Conservation (phyloP, 495 filamentous ascomycete genomes). For the Aspergillus bertholletiae region DNA sequence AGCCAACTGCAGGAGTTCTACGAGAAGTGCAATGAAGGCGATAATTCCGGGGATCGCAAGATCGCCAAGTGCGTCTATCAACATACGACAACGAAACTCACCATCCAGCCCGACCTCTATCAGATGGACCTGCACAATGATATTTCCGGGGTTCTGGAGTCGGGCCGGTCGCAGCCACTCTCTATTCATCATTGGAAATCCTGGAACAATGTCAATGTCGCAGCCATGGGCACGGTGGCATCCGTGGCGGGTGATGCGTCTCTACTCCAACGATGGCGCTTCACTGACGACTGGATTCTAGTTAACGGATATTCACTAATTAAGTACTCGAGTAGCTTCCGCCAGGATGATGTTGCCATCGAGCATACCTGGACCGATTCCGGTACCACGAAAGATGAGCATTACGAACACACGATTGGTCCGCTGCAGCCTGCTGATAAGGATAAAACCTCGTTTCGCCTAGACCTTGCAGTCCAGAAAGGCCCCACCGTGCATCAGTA, state of each 20-base stretch:
- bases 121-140: slow-evolving; percentile 50
- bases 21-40: slow-evolving; percentile 37
- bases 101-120: slow-evolving; percentile 47
- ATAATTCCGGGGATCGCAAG: slow-evolving; percentile 40
- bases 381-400: too few species aligned
- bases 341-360: neutral
- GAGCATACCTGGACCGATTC: neutral
- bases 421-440: too few species aligned
- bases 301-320: neutral
- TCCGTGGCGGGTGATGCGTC: slow-evolving; percentile 47
- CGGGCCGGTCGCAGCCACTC: slow-evolving; percentile 45
- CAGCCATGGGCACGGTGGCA: slow-evolving; percentile 44
- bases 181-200: slow-evolving; percentile 59
- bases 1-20: slow-evolving; percentile 31
- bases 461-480: too few species aligned
- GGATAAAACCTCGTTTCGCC: too few species aligned
- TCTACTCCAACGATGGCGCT: neutral
- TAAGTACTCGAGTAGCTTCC: neutral
- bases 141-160: slow-evolving; percentile 54
- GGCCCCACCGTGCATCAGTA: too few species aligned
- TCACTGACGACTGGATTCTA: neutral
- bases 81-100: slow-evolving; percentile 46
- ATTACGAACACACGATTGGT: too few species aligned
- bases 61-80: slow-evolving; percentile 50
- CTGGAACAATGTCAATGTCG: slow-evolving; percentile 50